Base-by-base conservation (phyloP, 495 filamentous ascomycete genomes). In the Podospora pseudopauciseta region DNA sequence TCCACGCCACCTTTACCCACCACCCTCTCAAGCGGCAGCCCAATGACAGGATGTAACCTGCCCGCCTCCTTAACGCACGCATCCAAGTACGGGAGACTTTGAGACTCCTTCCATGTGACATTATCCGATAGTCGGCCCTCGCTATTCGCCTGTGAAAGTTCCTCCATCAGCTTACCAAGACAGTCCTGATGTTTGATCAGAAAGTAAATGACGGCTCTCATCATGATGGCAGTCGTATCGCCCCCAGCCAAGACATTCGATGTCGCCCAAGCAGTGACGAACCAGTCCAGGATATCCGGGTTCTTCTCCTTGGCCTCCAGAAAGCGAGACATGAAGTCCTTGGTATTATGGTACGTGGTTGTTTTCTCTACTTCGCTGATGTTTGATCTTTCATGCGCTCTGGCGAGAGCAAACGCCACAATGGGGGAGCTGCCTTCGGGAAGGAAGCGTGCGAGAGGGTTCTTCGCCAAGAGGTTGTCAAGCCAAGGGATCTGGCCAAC, bases 161-260 rank as follows among this genome's bases (percentile, higher is more conserved):
- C 85, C 1, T 72, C 73, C 78, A 86, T 80, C 68, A 90, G 80
- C 59, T 80, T 81, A n/a, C 77, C 72, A 66, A 87, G 87, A 1
- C 81, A 77, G 0, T 70, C 66, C 2, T 77, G 76, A 60, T 84
- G 74, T 5, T 77, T 73, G 34, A 87, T 72, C 26, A 89, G 73
- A 68, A 86, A 84, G 44, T 84, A 75, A 53, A 91, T 76, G 60
- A 88, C 79, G 3, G 79, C 80, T 53, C 85, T 83, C 73, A 91
- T 83, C 19, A 84, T 81, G 3, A 84, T 86, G 0, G 86, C 86
- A 0, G 86, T 89, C 2, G 87, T 89, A 67, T 91, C 89, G 11
- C 85, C 84, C 5, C 87, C 88, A 0, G 88, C 88, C 2, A 88
- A n/a, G 65, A 84, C 78, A 67, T 82, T 79, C n/a, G 79, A 73